Percentiles rank a stretch among this genome's conserved stretches.
phyloP scores from a whole-genome alignment of 2,329 filamentous ascomycete genomes.

The Fusarium kyushuense region DNA sequence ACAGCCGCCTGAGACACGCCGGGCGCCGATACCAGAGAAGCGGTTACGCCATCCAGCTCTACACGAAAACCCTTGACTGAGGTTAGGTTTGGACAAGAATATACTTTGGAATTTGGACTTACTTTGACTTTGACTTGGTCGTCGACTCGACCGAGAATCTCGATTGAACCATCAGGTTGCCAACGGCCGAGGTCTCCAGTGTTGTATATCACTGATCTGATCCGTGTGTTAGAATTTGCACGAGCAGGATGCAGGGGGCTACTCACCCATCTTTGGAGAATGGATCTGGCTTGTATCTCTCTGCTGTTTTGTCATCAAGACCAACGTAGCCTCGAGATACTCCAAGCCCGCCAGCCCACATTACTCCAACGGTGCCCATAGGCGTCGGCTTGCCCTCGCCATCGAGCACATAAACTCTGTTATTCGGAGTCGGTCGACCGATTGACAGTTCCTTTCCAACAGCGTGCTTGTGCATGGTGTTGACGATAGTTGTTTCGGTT shows the following conservation, averaged over 20 bases:
- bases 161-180: constrained; percentile 64
- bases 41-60: constrained; percentile 68
- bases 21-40: constrained; percentile 60
- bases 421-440: constrained; percentile 64
- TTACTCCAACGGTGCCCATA: constrained; percentile 61
- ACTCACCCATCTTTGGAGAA: constrained; percentile 65
- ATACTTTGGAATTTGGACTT: constrained; percentile 14
- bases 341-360: constrained; percentile 69
- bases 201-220: constrained; percentile 62
- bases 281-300: constrained; percentile 62
- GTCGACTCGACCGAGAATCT: constrained; percentile 68
- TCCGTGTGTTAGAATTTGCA: constrained; percentile 7
- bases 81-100: constrained; percentile 7
- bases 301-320: constrained; percentile 62
- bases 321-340: constrained; percentile 68
- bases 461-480: constrained; percentile 65
- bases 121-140: constrained; percentile 73
- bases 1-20: constrained; percentile 62
- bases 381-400: constrained; percentile 57
- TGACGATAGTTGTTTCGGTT: constrained; percentile 70
- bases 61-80: constrained; percentile 66
- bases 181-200: constrained; percentile 70
- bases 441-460: constrained; percentile 63
- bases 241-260: too few species aligned
- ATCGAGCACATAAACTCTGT: constrained; percentile 64